Base-by-base conservation (phyloP, 1,284 basidiomycete species). In the Omphalotus olearius region DNA sequence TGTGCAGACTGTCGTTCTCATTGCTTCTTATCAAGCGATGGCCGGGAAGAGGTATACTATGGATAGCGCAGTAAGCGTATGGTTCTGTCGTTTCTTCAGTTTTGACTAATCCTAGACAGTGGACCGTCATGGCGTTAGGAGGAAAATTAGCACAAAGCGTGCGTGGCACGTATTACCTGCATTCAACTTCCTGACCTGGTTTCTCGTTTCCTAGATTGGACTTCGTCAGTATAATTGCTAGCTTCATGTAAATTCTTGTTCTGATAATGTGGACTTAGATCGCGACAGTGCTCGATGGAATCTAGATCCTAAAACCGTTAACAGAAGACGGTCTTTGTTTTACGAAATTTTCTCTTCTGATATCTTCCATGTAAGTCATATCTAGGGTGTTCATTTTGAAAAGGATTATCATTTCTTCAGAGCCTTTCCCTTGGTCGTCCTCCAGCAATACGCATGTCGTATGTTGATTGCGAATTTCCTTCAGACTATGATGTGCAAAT, bases 271-370 rank as follows among this genome's bases (percentile, higher is more conserved):
- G 23, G 23, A 52, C 18, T n/a, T 57, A 84, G 82, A 84, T 67
- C 76, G 83, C 25, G 82, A 84, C 58, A 76, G 78, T 54, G 73
- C 79, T 17, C 69, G 78, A 52, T 85, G 81, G 65, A 73, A 77
- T 55, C 72, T 81, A 72, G 69, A 72, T 47, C 62, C 74, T 0
- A 80, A 78, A 61, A 75, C 69, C 9, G 73, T 80, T 16, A 73
- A 83, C 57, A 68, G 79, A 39, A 70, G 82, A 50, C 72, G 83
- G 39, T 62, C 63, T 7, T 63, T 85, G 7, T 85, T 83, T 57
- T 84, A 81, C 78, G 82, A 84, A 59, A 59, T 82, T 13, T 72
- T 77, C 51, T 69, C 75, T 5, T 57, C 66, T 5, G 81, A 83
- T 56, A 60, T 73, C 28, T 77, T 75, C 56, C 72, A 74, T 59